Evolutionary conservation across 805 yeast species (phyloP).

Genomic region (Cyberlindnera misumaiensis): DNA sequence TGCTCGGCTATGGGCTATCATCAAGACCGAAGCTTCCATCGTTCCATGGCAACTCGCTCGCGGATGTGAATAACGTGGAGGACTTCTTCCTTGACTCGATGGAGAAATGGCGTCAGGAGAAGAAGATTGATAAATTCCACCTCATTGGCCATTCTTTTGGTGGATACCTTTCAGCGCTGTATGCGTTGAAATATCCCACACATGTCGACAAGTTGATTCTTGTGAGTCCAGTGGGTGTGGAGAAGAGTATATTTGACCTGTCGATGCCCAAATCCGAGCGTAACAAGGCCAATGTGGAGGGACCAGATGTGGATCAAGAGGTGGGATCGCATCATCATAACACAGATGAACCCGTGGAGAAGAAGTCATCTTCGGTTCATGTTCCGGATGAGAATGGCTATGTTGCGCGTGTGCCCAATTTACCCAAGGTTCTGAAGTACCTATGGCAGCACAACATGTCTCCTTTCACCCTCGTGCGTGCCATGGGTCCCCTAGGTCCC

Average conservation of each 20-base stretch:
- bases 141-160: conserved; percentile 69
- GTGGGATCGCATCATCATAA: conserved; percentile 15
- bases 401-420: conserved; percentile 27
- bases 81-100: conserved; percentile 37
- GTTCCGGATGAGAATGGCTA: conserved; percentile 26
- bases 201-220: conserved; percentile 45
- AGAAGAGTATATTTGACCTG: conserved; percentile 38
- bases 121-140: conserved; percentile 43
- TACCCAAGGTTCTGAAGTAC: conserved; percentile 30
- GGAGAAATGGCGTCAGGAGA: conserved; percentile 50
- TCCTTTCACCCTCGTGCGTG: conserved; percentile 46
- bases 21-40: conserved; percentile 39
- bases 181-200: conserved; percentile 48
- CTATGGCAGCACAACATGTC: conserved; percentile 51
- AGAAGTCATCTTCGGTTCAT: conserved; percentile 18
- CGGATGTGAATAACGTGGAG: conserved; percentile 27
- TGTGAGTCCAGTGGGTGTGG: conserved; percentile 70
- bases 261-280: conserved; percentile 3
- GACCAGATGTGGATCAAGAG: conserved; percentile 28
- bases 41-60: conserved; percentile 13
- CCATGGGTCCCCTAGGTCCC: conserved; percentile 48
- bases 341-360: conserved; percentile 10
- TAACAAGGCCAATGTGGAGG: conserved; percentile 11
- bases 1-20: conserved; percentile 57
- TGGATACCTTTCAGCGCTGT: conserved; percentile 57